Evolutionary conservation across 257 asterid species (phyloP), one percentile per base, ranked within the genome.

Genomic region (Asclepias syriaca): DNA sequence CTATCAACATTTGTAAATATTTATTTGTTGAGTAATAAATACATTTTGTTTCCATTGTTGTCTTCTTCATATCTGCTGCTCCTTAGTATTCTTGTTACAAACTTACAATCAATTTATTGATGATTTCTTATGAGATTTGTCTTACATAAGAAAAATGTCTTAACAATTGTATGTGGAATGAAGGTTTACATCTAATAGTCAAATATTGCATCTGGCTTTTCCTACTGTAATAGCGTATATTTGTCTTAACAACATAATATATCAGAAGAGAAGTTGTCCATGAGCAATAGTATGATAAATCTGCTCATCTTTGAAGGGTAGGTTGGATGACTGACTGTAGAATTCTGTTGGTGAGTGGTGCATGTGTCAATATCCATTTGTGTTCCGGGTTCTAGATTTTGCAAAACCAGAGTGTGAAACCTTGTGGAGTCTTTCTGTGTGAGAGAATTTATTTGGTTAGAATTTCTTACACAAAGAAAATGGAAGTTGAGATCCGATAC

Each of bases 321-420:
- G 74, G 77, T 76, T 68, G 57, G 65, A 72, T 29, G 27, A 61
- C n/a, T 64, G 60, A 73, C 69, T 61, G 27, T 70, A 56, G 3
- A 18, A 13, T 27, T 8, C n/a, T n/a, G n/a, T n/a, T n/a, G n/a
- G n/a, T n/a, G n/a, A n/a, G n/a, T n/a, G n/a, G n/a, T n/a, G n/a
- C n/a, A n/a, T n/a, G n/a, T n/a, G n/a, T n/a, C n/a, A n/a, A n/a
- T n/a, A n/a, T n/a, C n/a, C n/a, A n/a, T n/a, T n/a, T n/a, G n/a
- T n/a, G n/a, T n/a, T n/a, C n/a, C n/a, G n/a, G n/a, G n/a, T n/a
- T n/a, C n/a, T 27, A 54, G 5, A 21, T 43, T 43, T 54, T 61
- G 12, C 29, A 74, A 22, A 39, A 18, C 22, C 53, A 40, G 5
- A 32, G 46, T 2, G 27, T 29, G 56, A 65, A 29, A 22, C 48